Base-by-base conservation (phyloP, 2,329 filamentous ascomycete species). In the Aspergillus thermomutatus region DNA sequence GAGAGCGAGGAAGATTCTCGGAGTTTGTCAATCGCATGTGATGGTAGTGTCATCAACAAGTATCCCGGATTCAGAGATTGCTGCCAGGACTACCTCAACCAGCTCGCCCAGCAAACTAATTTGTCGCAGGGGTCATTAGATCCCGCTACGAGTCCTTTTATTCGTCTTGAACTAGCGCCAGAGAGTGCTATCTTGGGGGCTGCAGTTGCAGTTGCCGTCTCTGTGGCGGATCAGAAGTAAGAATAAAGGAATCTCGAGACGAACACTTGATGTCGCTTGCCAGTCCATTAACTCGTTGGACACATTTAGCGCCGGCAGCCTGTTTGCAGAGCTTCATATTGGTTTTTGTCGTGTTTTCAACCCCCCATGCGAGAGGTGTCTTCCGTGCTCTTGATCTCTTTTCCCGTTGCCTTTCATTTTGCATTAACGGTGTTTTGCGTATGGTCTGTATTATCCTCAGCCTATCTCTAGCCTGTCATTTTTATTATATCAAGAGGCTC, bases 11-110 rank as follows among this genome's bases (percentile, higher is more conserved):
- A 66, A 1, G 60, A 65, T 2, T 62, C 64, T 28, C 68, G 62
- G 40, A 75, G 66, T 34, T 62, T 80, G 21, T 77, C 74, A 3
- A 80, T 81, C 50, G 79, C 77, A n/a, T 81, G 79, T 60, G 78
- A 81, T 54, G 79, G 79, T n/a, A 79, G 76, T 51, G 79, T 81
- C 49, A 79, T 81, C 54, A 78, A 79, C 66, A 80, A 80, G 60
- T 81, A 81, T 61, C 79, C 79, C 1, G 75, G 74, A 4, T 81
- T 81, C 67, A 70, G 74, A 50, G 71, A 73, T 41, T 68, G 71
- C 37, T 79, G 76, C 60, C 77, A 81, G 56, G 59, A 50, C 2
- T 79, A 76, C 49, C 65, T 81, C 40, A 70, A 79, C 59, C 66
- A 75, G 48, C 65, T 81, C 34, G 71, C 72, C 3, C 60, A 68